Conservation (phyloP, 768 basidiomycete genomes). For the Pisolithus orientalis region DNA sequence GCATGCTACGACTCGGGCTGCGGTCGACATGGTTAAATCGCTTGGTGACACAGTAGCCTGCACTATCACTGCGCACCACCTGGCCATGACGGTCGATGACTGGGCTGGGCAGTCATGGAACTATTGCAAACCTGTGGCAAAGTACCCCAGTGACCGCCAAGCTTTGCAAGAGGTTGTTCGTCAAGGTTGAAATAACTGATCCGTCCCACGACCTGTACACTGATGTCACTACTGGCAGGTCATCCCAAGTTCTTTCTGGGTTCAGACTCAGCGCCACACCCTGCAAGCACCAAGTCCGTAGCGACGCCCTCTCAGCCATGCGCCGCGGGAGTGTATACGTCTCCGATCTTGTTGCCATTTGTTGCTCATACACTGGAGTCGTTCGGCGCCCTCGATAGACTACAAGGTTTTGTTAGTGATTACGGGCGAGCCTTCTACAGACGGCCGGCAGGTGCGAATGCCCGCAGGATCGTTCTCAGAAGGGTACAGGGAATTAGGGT, state of each 20-base stretch:
- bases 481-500: conserved; percentile 35
- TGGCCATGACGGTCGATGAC: conserved; percentile 89
- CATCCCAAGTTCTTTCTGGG: conserved; percentile 96
- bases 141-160: conserved; percentile 85
- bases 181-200: conserved; percentile 46
- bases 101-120: conserved; percentile 95
- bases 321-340: conserved; percentile 96
- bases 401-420: conserved; percentile 73
- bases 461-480: conserved; percentile 37
- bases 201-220: neutral
- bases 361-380: conserved; percentile 85
- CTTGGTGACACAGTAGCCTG: conserved; percentile 84
- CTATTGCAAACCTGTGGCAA: conserved; percentile 97
- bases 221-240: conserved; percentile 32
- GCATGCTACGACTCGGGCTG: conserved; percentile 91
- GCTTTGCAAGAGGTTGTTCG: conserved; percentile 73
- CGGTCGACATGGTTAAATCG: conserved; percentile 78
- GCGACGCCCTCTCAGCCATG: conserved; percentile 68
- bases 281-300: conserved; percentile 57
- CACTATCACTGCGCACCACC: conserved; percentile 95
- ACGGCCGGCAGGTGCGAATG: conserved; percentile 24
- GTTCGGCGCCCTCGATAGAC: conserved; percentile 76
- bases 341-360: conserved; percentile 84
- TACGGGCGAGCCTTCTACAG: conserved; percentile 82
- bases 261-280: conserved; percentile 94